phyloP scores from a whole-genome alignment of 176 grass and related monocot species.

The Metroxylon sagu region DNA sequence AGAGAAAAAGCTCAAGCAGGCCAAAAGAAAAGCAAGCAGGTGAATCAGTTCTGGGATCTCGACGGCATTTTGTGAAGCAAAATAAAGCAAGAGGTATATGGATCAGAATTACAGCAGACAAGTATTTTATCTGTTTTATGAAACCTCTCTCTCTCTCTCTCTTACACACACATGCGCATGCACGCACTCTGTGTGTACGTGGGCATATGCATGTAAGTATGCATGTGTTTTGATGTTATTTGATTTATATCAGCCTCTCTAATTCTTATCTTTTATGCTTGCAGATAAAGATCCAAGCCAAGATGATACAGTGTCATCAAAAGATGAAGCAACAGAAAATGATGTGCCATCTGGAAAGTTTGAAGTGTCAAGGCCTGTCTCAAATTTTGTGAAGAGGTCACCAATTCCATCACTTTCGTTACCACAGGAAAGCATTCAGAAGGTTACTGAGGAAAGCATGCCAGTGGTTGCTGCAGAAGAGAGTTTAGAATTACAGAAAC shows the following conservation, averaged over 20 bases:
- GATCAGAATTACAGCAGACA: neutral
- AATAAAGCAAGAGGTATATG: slow-evolving; percentile 6
- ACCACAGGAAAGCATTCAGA: slow-evolving; percentile 2
- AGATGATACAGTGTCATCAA: neutral
- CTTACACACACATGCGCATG: too few species aligned
- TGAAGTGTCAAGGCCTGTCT: slow-evolving; percentile 12
- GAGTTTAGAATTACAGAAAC: slow-evolving; percentile 3
- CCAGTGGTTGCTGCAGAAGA: neutral
- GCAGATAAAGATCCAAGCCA: slow-evolving; percentile 8
- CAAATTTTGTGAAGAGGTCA: slow-evolving; percentile 21
- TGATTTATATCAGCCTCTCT: too few species aligned
- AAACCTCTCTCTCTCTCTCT: too few species aligned
- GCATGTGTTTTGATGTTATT: too few species aligned
- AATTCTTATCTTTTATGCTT: too few species aligned
- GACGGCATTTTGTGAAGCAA: neutral
- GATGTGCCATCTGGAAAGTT: neutral
- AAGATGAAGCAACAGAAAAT: neutral
- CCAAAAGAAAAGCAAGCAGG: slow-evolving; percentile 16
- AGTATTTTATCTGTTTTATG: too few species aligned
- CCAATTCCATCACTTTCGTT: slow-evolving; percentile 9
- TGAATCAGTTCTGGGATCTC: neutral
- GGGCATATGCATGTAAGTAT: too few species aligned
- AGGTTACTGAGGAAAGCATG: neutral
- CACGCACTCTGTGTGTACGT: too few species aligned
- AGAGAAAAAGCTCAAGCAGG: slow-evolving; percentile 11